Base-by-base conservation (phyloP, 192 early-diverging fungal genomes). In the Oehlia diaphana region DNA sequence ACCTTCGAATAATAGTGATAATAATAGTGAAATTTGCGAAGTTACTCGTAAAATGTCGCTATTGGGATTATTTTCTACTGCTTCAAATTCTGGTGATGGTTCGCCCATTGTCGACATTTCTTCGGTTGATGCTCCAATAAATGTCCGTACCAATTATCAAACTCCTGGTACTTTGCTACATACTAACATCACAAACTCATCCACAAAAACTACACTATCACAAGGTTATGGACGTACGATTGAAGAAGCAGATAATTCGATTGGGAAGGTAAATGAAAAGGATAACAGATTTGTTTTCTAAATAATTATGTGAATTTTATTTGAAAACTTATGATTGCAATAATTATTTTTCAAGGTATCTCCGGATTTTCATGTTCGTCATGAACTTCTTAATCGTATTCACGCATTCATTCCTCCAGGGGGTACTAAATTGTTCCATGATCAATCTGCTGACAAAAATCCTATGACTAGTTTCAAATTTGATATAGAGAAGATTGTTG, bases 401-500 rank as follows among this genome's bases (percentile, higher is more conserved):
- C 72, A 74, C 4, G 72, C 14, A 33, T 74, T 61, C 31, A 49
- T 73, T 49, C 50, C 72, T 23, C 31, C 72, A 23, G n/a, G 13
- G 9, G 49, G 13, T 58, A 53, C 28, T 6, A 61, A 58, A 50
- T 21, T 50, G 12, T 49, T 8, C 10, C 37, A 13, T 42, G 19
- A 14, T 4, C 8, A 14, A 33, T 3, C 47, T 7, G 21, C 9
- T 26, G 37, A 23, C 10, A 37, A 72, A 21, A 75, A 63, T 66
- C 53, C 63, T 13, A 58, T 63, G 35, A 10, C 23, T 12, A 77
- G 64, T 66, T 77, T 77, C 76, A 44, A 66, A 66, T 77, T 77
- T 66, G 76, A 77, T 65, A 37, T 66, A 23, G 63, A 65, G 8
- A 77, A 77, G 35, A 77, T 77, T 65, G 16, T 77, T 53, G 76